Base-by-base conservation (phyloP, 1,139 yeast species). In the Sugiyamaella novakii region DNA sequence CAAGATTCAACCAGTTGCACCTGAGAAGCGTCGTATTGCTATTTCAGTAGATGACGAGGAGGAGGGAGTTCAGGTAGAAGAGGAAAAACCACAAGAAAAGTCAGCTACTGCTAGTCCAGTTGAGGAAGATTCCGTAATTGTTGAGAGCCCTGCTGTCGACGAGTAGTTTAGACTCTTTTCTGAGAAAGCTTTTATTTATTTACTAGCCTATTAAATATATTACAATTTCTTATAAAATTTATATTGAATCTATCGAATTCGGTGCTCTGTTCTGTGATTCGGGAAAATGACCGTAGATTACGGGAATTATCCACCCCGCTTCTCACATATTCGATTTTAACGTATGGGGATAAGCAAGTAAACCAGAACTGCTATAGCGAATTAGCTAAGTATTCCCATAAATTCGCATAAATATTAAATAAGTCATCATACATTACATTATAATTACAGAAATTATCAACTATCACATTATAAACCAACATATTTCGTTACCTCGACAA, bases 401-500 rank as follows among this genome's bases (percentile, higher is more conserved):
- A n/a, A n/a, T n/a, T n/a, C n/a, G n/a, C n/a, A n/a, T n/a, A 41
- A 52, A 52, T 19, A 28, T 2, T 25, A n/a, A 38, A 27, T 17
- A 17, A 17, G 12, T 14, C 18, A 24, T 36, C 44, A 40, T 22
- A 29, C 17, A 38, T n/a, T 38, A 24, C 19, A 33, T 6, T n/a
- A 10, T 14, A 19, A 8, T n/a, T n/a, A n/a, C n/a, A n/a, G n/a
- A n/a, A n/a, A n/a, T n/a, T n/a, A n/a, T n/a, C n/a, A 18, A 12
- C 2, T 12, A 3, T 19, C 8, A 19, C 8, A 17, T 52, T 57
- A 78, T 41, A 79, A 60, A 54, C 75, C 79, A 42, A 79, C 64
- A 53, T 73, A 69, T 50, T 70, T 70, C 22, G 71, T 64, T 12
- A 81, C 75, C 42, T 78, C 74, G 1, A 87, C 83, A 59, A 87